Base-by-base conservation (phyloP, 371 early-diverging fungal species). In the Gilbertella persicaria region DNA sequence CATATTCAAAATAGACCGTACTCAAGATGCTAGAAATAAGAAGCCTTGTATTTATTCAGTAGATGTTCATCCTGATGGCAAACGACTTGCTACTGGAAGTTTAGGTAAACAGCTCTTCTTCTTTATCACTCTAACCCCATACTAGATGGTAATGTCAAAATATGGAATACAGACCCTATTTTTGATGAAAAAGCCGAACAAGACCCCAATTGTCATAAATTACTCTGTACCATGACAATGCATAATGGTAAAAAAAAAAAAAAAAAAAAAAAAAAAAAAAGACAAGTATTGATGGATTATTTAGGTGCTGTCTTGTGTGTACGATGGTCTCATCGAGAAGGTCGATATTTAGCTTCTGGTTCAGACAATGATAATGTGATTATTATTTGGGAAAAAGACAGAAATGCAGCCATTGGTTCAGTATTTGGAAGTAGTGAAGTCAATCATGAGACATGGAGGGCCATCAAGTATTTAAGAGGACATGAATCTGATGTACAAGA, bases 401-500 rank as follows among this genome's bases (percentile, higher is more conserved):
- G 55, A 33, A 75, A 66, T 71, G 69, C 68, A n/a, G 44, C 46
- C 30, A 69, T 64, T 23, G 62, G 72, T 7, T 53, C 77, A 10
- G 67, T 78, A 4, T 85, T 87, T 68, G 87, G 87, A 13, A 80
- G 73, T 43, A 57, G 63, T 17, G 80, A 80, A 35, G 74, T 79
- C 1, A 87, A 86, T 50, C 61, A 82, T 12, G 95, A 95, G 62
- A 76, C 79, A 9, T 97, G 92, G 90, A 73, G 89, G 53, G 84
- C 87, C 9, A 71, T 84, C 23, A 86, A 87, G 45, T 82, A 92
- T 45, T 78, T 97, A n/a, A 77, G 89, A 39, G 95, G 94, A 9
- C 97, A 97, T 61, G 92, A 89, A 51, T 95, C 95, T 86, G 96
- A 96, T 67, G 95, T 97, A 8, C 85, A 84, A 38, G 95, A 96